phyloP scores from a whole-genome alignment of 257 asterid genomes.

The Rauvolfia tetraphylla region DNA sequence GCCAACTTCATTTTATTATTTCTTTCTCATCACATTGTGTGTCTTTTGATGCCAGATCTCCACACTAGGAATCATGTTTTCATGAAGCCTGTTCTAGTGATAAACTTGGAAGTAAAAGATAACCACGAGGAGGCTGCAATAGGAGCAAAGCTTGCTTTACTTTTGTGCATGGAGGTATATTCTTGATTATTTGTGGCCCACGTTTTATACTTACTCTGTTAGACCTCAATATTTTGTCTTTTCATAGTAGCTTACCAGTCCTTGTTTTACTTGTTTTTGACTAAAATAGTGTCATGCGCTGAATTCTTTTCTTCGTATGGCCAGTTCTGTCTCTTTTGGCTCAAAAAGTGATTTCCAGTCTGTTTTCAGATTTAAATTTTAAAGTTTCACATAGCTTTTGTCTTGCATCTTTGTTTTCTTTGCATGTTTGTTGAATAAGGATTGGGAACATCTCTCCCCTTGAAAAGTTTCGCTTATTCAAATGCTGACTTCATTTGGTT shows the following conservation, averaged over 20 bases:
- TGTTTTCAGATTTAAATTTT: neutral
- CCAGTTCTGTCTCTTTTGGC: neutral
- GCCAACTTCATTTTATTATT: neutral
- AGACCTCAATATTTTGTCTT: neutral
- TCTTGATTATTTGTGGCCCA: neutral
- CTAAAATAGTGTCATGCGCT: neutral
- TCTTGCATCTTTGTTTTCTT: neutral
- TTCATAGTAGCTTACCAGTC: neutral
- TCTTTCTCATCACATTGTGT: conserved; percentile 5
- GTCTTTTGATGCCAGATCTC: conserved; percentile 50
- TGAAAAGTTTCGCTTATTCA: neutral
- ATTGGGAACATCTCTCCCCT: neutral
- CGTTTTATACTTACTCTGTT: neutral
- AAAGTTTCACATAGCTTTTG: too few species aligned
- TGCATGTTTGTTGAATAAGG: neutral
- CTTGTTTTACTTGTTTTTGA: neutral
- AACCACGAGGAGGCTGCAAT: conserved; percentile 98
- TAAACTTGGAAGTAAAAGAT: conserved; percentile 95
- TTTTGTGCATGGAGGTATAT: conserved; percentile 78
- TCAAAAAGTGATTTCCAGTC: neutral
- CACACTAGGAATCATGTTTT: conserved; percentile 67
- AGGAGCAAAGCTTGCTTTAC: conserved; percentile 84
- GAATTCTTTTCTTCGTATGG: neutral
- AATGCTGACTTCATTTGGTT: neutral
- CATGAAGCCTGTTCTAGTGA: conserved; percentile 74